Base-by-base conservation (phyloP, 2,329 filamentous ascomycete species). In the Colletotrichum cordylinicola region DNA sequence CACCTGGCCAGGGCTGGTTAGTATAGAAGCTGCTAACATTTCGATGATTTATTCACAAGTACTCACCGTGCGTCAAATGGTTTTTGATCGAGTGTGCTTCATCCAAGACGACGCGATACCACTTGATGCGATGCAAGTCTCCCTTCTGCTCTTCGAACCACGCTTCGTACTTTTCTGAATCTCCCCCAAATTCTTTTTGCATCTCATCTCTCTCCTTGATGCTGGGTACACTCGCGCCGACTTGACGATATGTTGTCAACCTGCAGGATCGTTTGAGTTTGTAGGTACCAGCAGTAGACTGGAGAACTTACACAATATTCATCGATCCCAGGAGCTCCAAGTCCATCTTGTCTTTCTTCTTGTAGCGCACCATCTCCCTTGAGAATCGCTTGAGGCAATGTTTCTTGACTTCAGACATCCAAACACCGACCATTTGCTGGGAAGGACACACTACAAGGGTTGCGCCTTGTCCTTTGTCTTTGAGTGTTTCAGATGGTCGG, bases 71-170 rank as follows among this genome's bases (percentile, higher is more conserved):
- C 0, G 82, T 80, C 0, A 70, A 70, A 12, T 86, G 82, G 33
- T 91, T 91, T 75, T 91, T 91, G 76, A 92, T 91, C 0, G 78
- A 78, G 61, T 92, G 90, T 0, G 88, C 90, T 78, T 92, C 91
- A 61, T 92, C 91, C 0, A 92, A 82, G 2, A 92, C 85, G 5
- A 93, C 76, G 3, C 91, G 83, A 60, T 89, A 86, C 83, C 87
- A 91, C 0, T 83, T 80, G 4, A 87, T 79, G 2, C 73, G 67
- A 75, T 87, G 86, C 4, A 89, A 79, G 4, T 66, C 62, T n/a
- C 67, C 69, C 48, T 2, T 77, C 15, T 4, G 15, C 56, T 3
- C 31, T 61, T 2, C 80, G 16, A 3, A n/a, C 2, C 8, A 31
- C 0, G 0, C 78, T 2, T 2, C 35, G 21, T 65, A 65, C 5